Conservation (phyloP, 2,329 filamentous ascomycete genomes). For the Fusarium sterilihyphosum region DNA sequence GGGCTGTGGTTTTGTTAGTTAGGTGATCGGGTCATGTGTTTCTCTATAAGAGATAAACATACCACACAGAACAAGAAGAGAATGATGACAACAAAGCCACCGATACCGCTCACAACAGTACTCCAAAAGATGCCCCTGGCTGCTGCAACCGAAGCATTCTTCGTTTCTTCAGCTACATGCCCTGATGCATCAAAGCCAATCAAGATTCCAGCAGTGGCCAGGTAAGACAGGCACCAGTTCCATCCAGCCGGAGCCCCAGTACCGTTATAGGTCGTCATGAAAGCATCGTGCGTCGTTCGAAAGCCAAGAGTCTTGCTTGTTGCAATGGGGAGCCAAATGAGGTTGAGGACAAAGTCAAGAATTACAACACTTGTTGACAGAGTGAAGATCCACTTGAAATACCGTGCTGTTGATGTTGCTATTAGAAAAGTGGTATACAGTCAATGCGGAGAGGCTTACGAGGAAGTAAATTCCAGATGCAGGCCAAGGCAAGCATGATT, state of each 20-base stretch:
- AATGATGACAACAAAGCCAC: not conserved
- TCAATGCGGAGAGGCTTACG: not conserved
- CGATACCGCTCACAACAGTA: not conserved
- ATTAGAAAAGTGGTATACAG: too few relatives aligned
- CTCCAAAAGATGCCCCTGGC: not conserved
- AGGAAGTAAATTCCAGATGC: not conserved
- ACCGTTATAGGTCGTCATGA: not conserved
- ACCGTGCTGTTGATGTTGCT: not conserved
- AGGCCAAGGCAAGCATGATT: not conserved
- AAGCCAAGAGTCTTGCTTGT: not conserved
- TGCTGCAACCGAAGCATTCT: not conserved
- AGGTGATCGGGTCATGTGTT: too few relatives aligned
- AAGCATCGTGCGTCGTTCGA: not conserved
- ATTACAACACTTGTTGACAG: not conserved
- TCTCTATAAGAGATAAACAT: not conserved
- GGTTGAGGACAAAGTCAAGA: not conserved
- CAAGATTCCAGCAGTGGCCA: not conserved
- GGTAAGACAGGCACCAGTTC: not conserved
- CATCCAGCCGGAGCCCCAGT: not conserved
- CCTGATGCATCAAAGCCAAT: not conserved
- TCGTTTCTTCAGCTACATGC: not conserved
- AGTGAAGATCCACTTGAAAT: not conserved
- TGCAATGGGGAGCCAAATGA: not conserved
- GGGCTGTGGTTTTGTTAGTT: too few relatives aligned
- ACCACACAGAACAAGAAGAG: constrained; percentile 10